A percentile compares a stretch with the other conserved stretches of the same genome.
phyloP scores from a whole-genome alignment of 345 rosid genomes.

The Trapa bicornis region DNA sequence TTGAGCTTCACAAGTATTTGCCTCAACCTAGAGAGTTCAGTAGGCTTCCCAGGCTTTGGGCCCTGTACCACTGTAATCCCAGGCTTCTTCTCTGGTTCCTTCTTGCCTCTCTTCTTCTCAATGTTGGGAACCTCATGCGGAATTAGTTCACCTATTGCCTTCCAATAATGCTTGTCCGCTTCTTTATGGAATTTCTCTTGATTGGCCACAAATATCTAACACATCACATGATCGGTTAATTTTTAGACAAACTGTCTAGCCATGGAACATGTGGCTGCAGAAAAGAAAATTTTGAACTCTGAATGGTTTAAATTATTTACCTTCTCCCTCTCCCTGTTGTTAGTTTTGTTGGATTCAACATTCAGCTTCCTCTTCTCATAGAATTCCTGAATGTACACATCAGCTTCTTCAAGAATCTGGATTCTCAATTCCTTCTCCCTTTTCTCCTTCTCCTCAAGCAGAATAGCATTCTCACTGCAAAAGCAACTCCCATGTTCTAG shows the following conservation, averaged over 20 bases:
- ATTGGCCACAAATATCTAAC: conserved; percentile 45
- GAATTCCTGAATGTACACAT: conserved; percentile 38
- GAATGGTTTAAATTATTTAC: conserved; percentile 8
- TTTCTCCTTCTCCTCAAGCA: conserved; percentile 61
- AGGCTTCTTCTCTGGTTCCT: conserved; percentile 45
- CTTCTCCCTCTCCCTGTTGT: conserved; percentile 66
- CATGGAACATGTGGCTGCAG: not conserved
- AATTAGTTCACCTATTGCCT: conserved; percentile 53
- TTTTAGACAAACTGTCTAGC: not conserved
- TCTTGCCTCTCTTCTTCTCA: conserved; percentile 38
- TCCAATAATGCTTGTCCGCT: conserved; percentile 53
- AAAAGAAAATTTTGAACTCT: too few species aligned
- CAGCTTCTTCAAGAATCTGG: conserved; percentile 54
- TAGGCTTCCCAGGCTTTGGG: conserved; percentile 68
- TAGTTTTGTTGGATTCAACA: conserved; percentile 43
- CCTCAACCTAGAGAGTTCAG: conserved; percentile 58
- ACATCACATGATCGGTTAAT: not conserved
- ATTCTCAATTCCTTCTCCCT: conserved; percentile 55
- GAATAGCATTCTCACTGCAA: conserved; percentile 49
- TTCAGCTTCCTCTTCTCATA: conserved; percentile 51
- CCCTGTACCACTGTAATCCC: conserved; percentile 45
- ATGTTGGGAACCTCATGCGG: conserved; percentile 59
- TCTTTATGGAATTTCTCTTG: conserved; percentile 64
- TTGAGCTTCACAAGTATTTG: conserved; percentile 57
- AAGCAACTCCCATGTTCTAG: not conserved